Base-by-base conservation (phyloP, 2,329 filamentous ascomycete species). In the Lachnellula arida region DNA sequence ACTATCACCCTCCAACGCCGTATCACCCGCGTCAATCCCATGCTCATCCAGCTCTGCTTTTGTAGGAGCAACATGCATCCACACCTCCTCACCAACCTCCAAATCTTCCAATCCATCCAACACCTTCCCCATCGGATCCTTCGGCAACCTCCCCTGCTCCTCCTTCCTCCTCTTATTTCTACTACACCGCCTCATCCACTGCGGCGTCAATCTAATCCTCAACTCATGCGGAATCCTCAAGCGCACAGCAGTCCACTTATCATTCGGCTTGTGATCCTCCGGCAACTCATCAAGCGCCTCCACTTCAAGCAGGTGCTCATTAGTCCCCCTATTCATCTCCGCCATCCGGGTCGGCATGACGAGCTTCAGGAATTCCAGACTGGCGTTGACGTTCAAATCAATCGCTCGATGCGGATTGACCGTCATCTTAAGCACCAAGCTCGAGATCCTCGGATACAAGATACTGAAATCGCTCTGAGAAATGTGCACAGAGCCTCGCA, bases 391-490 rank as follows among this genome's bases (percentile, higher is more conserved):
- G 46, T 86, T 87, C 39, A 88, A 73, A 65, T 84, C 80, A 25
- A 87, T 76, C 2, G 84, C 84, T 53, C 85, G 76, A 48, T 78
- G 72, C 0, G 84, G 82, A 62, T 87, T 78, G n/a, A 85, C 79
- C 14, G 84, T 80, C 50, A 80, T 81, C 67, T 88, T 88, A 59
- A 84, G 73, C 14, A 86, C 70, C 8, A 82, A 67, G 1, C 80
- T 79, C 66, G 81, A 80, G 61, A 82, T 73, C 42, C 78, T 76
- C 4, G 79, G 81, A 63, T 87, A 88, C 17, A 88, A 71, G 1
- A 88, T 71, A 1, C 81, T 80, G 64, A 88, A 88, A 69, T 88
- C 85, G 2, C 81, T 84, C 66, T 87, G 84, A 5, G 79, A 81
- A 32, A 88, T 74, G 65, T 88, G 84, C 1, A 87, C 81, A 1